Percentiles rank a stretch among this genome's conserved stretches.
phyloP scores from a whole-genome alignment of 495 filamentous ascomycete species.

The Penicillium egyptiacum region DNA sequence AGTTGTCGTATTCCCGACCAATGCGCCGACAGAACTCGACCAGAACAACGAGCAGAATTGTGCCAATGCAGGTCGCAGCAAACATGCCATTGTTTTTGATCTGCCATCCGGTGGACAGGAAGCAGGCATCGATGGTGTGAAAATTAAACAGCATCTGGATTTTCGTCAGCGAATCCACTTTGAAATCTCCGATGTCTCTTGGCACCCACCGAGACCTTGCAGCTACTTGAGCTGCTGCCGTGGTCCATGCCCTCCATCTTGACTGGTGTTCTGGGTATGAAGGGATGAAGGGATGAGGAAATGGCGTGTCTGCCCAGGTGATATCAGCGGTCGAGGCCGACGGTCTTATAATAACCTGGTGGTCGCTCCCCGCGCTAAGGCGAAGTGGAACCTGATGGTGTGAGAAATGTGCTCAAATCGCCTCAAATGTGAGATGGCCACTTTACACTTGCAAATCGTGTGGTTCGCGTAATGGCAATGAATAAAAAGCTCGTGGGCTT shows the following conservation, averaged over 20 bases:
- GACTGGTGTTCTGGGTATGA: background rate
- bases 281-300: background rate
- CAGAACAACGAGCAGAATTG: constrained; percentile 58
- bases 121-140: constrained; percentile 64
- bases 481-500: background rate
- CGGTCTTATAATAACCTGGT: constrained; percentile 14
- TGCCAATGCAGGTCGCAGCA: constrained; percentile 65
- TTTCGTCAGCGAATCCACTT: constrained; percentile 3
- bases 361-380: background rate
- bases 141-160: constrained; percentile 73
- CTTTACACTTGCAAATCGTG: background rate
- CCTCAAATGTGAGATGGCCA: constrained; percentile 9
- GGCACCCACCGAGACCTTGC: constrained; percentile 30
- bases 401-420: constrained; percentile 28
- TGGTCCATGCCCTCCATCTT: constrained; percentile 22
- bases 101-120: constrained; percentile 61
- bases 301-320: background rate
- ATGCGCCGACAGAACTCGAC: constrained; percentile 61
- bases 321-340: background rate
- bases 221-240: constrained; percentile 18
- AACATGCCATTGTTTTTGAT: constrained; percentile 59
- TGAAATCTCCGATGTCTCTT: constrained; percentile 8
- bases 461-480: background rate
- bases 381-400: constrained; percentile 16
- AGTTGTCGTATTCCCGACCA: constrained; percentile 57